phyloP scores from a whole-genome alignment of 1,284 basidiomycete genomes.

The Rhizoctonia solani region DNA sequence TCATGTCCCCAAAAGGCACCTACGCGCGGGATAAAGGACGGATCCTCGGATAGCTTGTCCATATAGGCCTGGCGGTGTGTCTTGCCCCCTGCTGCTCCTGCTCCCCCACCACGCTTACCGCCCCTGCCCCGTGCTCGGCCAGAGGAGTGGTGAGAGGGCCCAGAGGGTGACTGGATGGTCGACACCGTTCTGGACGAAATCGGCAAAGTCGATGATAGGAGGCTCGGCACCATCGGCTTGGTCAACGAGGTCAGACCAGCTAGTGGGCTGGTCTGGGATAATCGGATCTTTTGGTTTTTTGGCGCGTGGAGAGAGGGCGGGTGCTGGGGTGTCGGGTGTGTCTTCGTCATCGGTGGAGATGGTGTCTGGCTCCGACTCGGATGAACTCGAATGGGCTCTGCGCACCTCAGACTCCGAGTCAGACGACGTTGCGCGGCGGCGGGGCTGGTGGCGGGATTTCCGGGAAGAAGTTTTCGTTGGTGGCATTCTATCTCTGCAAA shows the following conservation, averaged over 20 bases:
- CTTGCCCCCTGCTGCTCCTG: slow-evolving; percentile 34
- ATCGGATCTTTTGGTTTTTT: neutral
- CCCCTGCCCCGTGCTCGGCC: neutral
- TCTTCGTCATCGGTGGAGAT: slow-evolving; percentile 3
- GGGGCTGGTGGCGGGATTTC: too few relatives aligned
- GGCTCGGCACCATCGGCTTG: slow-evolving; percentile 72
- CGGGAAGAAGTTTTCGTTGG: too few relatives aligned
- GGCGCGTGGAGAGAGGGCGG: too few relatives aligned
- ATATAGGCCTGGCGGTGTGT: slow-evolving; percentile 73
- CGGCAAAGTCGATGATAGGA: slow-evolving; percentile 77
- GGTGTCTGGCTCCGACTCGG: neutral
- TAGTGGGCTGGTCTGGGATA: slow-evolving; percentile 40
- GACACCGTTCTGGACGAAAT: slow-evolving; percentile 55
- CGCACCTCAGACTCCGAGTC: neutral
- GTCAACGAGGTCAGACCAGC: slow-evolving; percentile 80
- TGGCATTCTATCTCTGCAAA: too few relatives aligned
- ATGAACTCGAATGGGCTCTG: too few relatives aligned
- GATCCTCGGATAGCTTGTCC: slow-evolving; percentile 74
- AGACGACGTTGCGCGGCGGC: too few relatives aligned
- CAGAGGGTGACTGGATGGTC: slow-evolving; percentile 35
- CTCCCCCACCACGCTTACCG: too few relatives aligned
- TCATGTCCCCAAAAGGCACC: slow-evolving; percentile 93
- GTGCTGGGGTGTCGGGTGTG: slow-evolving; percentile 17
- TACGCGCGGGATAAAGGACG: slow-evolving; percentile 82
- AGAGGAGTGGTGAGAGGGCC: slow-evolving; percentile 12